A percentile compares a stretch with the other conserved stretches of the same genome.
These are phyloP conservation scores for Podospora pseudoanserina DNA, from an alignment of 495 filamentous ascomycete species.

Conservation along the genomic window DNA sequence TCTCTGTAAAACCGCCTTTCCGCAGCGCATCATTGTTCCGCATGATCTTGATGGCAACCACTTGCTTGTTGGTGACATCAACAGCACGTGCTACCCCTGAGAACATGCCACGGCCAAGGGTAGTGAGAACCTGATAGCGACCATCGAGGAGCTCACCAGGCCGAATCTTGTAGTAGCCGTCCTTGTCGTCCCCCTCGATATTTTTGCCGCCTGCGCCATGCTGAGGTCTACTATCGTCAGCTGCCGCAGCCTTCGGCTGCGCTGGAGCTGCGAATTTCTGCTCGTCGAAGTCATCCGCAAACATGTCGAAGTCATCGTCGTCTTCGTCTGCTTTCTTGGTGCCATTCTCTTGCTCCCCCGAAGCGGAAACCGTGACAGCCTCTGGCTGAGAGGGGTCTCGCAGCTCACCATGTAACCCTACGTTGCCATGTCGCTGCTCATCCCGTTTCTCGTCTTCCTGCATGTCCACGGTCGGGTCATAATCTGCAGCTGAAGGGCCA, in stretches of 20 bases:
- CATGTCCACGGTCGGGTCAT: constrained; percentile 92
- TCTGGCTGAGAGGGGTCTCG: constrained; percentile 24
- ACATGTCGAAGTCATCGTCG: constrained; percentile 86
- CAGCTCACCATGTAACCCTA: constrained; percentile 44
- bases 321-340: constrained; percentile 47
- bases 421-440: constrained; percentile 55
- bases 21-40: constrained; percentile 89
- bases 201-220: constrained; percentile 59
- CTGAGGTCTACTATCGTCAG: constrained; percentile 34
- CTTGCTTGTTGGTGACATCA: constrained; percentile 65
- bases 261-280: constrained; percentile 74
- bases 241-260: constrained; percentile 39
- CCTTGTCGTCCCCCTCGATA: constrained; percentile 88
- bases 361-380: constrained; percentile 17
- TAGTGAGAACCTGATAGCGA: constrained; percentile 80
- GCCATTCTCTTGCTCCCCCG: constrained; percentile 30
- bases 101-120: constrained; percentile 94
- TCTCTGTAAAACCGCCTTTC: constrained; percentile 93
- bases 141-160: constrained; percentile 83
- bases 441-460: constrained; percentile 77
- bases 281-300: constrained; percentile 83
- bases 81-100: constrained; percentile 90
- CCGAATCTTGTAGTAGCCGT: constrained; percentile 92
- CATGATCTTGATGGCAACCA: constrained; percentile 91
- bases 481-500: constrained; percentile 89